Base-by-base conservation (phyloP, 345 rosid genomes). In the Cardamine occulta region DNA sequence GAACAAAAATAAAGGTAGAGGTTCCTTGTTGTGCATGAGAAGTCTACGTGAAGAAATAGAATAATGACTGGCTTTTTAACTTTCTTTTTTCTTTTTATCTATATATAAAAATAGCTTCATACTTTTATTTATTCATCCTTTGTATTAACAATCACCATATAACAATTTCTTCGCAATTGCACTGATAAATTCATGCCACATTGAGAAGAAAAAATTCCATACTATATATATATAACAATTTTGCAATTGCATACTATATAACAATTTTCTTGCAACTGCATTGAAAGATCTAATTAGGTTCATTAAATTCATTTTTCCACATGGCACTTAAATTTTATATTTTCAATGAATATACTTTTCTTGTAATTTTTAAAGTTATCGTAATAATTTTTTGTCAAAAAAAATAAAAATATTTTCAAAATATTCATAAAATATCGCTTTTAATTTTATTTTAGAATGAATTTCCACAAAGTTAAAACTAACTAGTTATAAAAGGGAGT, bases 1-100 rank as follows among this genome's bases (percentile, higher is more conserved):
- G 24, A 39, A 18, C 19, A 26, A 74, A 13, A 24, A 32, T n/a
- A 55, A 66, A 48, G 47, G 44, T 48, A n/a, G 54, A 75, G 68
- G n/a, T 75, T 59, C 68, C 79, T 75, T 69, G 80, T 54, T 63
- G 34, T 70, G 77, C 81, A 76, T 81, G 80, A 79, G 55, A 81
- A 84, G 86, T 76, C 81, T 84, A 79, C 79, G 73, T 79, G 67
- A 81, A 84, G 81, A 81, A 76, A 79, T 79, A 66, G 63, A 81
- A 65, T 81, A 74, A 61, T 81, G 70, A 75, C 74, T 69, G 52
- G 60, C 72, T 77, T 77, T 76, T 71, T 12, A 44, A 74, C 54
- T 63, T 71, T 21, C 21, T 52, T 57, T 70, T 69, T 70, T 42
- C 11, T 63, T 63, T 76, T 29, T 12, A 70, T 77, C 10, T 15